A percentile compares a stretch with the other conserved stretches of the same genome.
Conservation (phyloP, 345 rosid species). For the Eucalyptus victrix region DNA sequence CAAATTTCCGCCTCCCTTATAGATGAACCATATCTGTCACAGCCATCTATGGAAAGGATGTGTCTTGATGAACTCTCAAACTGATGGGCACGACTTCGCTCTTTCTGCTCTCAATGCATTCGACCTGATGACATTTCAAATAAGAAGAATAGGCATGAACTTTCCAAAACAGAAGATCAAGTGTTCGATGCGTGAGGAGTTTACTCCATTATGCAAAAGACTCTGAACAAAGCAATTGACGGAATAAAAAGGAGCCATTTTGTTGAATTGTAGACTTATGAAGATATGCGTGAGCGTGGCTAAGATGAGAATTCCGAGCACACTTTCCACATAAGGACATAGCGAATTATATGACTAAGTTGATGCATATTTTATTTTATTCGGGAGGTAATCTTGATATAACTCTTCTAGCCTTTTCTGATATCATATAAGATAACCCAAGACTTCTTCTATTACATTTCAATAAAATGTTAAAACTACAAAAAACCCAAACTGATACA, state of each 20-base stretch:
- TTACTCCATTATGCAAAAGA: neutral
- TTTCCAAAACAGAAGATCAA: neutral
- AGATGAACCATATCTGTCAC: neutral
- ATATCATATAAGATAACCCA: neutral
- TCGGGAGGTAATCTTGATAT: neutral
- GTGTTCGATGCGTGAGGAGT: neutral
- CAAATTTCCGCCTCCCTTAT: neutral
- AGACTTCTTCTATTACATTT: neutral
- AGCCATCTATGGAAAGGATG: neutral
- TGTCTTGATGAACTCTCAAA: neutral
- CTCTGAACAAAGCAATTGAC: neutral
- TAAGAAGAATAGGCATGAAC: neutral
- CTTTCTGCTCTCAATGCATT: neutral
- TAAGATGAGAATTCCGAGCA: neutral
- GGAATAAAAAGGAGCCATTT: neutral
- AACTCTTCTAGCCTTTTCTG: neutral
- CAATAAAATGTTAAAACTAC: no score
- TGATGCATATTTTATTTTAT: neutral
- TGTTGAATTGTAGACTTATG: neutral
- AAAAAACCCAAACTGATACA: fast-evolving
- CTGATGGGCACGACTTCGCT: neutral
- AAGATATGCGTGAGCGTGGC: neutral
- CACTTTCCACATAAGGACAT: neutral
- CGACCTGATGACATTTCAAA: neutral
- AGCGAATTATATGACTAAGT: neutral